phyloP scores from a whole-genome alignment of 176 grass and related monocot species.

The Musa troglodytarum region DNA sequence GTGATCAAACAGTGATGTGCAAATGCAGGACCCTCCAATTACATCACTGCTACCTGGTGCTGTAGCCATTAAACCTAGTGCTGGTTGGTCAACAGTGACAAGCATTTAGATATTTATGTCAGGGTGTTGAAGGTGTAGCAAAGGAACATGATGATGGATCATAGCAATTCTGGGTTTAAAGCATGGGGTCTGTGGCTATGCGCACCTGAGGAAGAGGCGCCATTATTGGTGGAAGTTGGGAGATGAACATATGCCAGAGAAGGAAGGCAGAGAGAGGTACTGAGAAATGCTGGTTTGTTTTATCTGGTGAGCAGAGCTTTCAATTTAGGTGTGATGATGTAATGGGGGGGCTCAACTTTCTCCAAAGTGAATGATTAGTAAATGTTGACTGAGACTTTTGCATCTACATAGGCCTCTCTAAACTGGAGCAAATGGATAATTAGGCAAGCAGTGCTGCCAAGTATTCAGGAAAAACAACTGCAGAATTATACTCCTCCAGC shows the following conservation, averaged over 20 bases:
- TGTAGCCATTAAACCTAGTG: slow-evolving; percentile 45
- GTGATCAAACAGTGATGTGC: slow-evolving; percentile 20
- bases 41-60: slow-evolving; percentile 38
- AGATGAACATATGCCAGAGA: not conserved
- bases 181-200: not conserved
- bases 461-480: not conserved
- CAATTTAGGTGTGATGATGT: not conserved
- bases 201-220: not conserved
- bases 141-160: not conserved
- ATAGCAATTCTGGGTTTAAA: not conserved
- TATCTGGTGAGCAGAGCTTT: not conserved
- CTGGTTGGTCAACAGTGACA: slow-evolving; percentile 78
- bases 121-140: not conserved
- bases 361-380: not conserved
- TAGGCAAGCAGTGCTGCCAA: slow-evolving; percentile 4
- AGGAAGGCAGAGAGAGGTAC: not conserved
- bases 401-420: not conserved
- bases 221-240: not conserved
- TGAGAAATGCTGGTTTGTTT: not conserved
- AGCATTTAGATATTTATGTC: slow-evolving; percentile 31
- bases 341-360: not conserved
- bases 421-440: slow-evolving; percentile 4
- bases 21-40: slow-evolving; percentile 33
- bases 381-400: not conserved
- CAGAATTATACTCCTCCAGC: not conserved